phyloP scores from a whole-genome alignment of 805 yeast genomes.

The Yueomyces sinensis region DNA sequence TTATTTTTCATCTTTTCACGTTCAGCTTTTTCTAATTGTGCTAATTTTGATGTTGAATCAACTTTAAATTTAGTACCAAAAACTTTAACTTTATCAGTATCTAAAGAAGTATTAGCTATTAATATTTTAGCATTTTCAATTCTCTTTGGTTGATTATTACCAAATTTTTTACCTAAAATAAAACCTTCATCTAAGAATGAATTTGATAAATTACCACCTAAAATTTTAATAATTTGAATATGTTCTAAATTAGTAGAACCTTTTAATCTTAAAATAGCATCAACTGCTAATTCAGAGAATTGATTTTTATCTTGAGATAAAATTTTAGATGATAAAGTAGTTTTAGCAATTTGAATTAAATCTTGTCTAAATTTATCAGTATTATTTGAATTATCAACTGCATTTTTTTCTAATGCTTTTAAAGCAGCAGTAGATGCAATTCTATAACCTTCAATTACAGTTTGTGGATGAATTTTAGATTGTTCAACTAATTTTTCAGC shows the following conservation, averaged over 20 bases:
- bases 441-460: slow-evolving; percentile 91
- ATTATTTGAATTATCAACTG: slow-evolving; percentile 59
- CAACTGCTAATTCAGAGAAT: slow-evolving; percentile 83
- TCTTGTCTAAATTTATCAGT: slow-evolving; percentile 56
- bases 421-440: slow-evolving; percentile 81
- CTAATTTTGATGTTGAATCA: slow-evolving; percentile 86
- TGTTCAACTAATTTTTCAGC: slow-evolving; percentile 87
- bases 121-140: slow-evolving; percentile 74
- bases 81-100: slow-evolving; percentile 93
- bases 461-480: slow-evolving; percentile 87
- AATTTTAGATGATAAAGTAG: slow-evolving; percentile 88
- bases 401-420: slow-evolving; percentile 58
- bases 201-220: slow-evolving; percentile 85
- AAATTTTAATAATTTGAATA: slow-evolving; percentile 84
- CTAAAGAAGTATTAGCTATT: slow-evolving; percentile 91
- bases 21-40: slow-evolving; percentile 90
- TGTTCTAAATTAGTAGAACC: slow-evolving; percentile 84
- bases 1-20: slow-evolving; percentile 83
- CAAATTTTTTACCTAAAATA: slow-evolving; percentile 80
- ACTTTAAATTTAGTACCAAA: slow-evolving; percentile 98
- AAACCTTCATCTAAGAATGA: slow-evolving; percentile 95
- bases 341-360: slow-evolving; percentile 75
- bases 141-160: slow-evolving; percentile 85
- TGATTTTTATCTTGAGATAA: slow-evolving; percentile 88
- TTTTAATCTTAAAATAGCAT: slow-evolving; percentile 77